Percentiles rank a stretch among this genome's conserved stretches.
phyloP scores from a whole-genome alignment of 257 asterid genomes.

The Solanum tacnaense region DNA sequence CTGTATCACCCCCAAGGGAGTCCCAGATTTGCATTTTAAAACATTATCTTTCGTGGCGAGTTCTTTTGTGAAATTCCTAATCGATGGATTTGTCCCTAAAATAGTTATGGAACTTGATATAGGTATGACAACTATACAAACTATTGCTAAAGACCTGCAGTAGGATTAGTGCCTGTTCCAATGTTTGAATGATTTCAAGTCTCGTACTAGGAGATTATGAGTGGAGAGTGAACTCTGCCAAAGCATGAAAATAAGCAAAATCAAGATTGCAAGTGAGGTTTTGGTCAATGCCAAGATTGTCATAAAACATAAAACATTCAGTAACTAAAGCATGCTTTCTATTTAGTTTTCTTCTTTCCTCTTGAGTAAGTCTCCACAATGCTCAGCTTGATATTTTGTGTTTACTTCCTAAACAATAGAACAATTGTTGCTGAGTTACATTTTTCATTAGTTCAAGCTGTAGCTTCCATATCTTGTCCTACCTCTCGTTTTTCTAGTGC shows the following conservation, averaged over 20 bases:
- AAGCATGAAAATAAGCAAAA: background rate
- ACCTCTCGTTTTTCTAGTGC: conserved; percentile 34
- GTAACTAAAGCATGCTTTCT: background rate
- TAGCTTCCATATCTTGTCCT: background rate
- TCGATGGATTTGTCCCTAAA: background rate
- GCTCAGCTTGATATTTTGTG: background rate
- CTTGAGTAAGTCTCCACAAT: background rate
- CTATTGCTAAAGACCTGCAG: background rate
- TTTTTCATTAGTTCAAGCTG: background rate
- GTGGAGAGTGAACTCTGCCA: background rate
- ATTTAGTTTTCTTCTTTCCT: background rate
- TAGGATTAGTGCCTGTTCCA: background rate
- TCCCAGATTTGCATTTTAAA: background rate
- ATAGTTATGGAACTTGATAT: background rate
- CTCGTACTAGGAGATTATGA: background rate
- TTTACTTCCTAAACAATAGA: background rate
- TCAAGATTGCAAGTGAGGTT: background rate
- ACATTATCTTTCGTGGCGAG: background rate
- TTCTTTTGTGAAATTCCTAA: background rate
- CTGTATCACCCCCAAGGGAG: background rate
- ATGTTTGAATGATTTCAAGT: background rate
- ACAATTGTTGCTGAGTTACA: background rate
- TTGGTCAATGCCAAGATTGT: background rate
- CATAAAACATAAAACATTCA: background rate
- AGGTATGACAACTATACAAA: background rate